Percentiles rank a stretch among this genome's conserved stretches.
Conservation (phyloP, 2,329 filamentous ascomycete species). For the Beauveria brongniartii region DNA sequence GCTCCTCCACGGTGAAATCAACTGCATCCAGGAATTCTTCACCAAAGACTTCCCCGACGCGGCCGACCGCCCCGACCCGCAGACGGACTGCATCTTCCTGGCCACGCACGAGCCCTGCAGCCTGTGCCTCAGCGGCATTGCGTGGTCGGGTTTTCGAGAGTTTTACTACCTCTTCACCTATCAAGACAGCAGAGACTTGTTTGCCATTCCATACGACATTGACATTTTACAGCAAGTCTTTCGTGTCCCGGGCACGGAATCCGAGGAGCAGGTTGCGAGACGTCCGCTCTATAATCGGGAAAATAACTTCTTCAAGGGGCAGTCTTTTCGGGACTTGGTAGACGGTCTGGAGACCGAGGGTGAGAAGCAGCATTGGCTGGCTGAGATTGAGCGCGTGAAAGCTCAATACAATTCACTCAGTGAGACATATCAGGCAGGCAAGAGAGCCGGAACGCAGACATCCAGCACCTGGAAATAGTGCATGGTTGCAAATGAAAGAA, state of each 20-base stretch:
- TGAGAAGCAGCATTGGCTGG: conserved; percentile 25
- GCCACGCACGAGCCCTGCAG: conserved; percentile 53
- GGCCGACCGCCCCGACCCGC: conserved; percentile 28
- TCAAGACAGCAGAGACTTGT: conserved; percentile 48
- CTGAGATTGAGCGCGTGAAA: conserved; percentile 41
- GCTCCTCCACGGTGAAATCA: conserved; percentile 51
- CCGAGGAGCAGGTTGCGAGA: conserved; percentile 26
- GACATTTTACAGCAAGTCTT: conserved; percentile 50
- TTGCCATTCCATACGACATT: conserved; percentile 49
- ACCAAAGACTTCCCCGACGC: conserved; percentile 26
- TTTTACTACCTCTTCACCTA: conserved; percentile 53
- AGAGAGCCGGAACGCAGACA: conserved; percentile 32
- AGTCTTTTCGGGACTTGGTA: conserved; percentile 34
- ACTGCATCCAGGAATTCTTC: conserved; percentile 53
- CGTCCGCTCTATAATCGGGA: conserved; percentile 44
- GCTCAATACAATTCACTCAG: conserved; percentile 37
- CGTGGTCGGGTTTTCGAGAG: conserved; percentile 49
- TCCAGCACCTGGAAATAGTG: conserved; percentile 40
- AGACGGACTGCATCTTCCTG: conserved; percentile 46
- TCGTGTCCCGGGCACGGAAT: conserved; percentile 35
- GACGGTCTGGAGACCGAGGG: conserved; percentile 26
- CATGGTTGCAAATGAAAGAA: too few relatives aligned
- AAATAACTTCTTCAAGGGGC: conserved; percentile 47
- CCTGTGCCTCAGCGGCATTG: conserved; percentile 48
- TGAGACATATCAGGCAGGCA: conserved; percentile 41